Conservation (phyloP, 257 asterid genomes). For the Gynochthodes officinalis region DNA sequence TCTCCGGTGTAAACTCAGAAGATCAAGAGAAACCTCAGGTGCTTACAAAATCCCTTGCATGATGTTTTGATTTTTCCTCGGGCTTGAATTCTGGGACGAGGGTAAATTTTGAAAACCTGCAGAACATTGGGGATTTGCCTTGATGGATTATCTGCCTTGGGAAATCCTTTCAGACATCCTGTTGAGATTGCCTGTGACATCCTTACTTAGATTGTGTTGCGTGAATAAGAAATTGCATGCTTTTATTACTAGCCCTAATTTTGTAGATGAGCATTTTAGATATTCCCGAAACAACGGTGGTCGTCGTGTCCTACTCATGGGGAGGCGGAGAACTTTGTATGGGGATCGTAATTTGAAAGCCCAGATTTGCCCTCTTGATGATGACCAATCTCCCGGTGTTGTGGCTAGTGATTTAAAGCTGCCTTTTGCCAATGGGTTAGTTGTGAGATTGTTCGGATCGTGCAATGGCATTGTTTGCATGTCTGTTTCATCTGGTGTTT, state of each 20-base stretch:
- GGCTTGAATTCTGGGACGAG: too few species aligned
- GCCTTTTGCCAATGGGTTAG: not conserved
- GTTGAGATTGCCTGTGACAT: not conserved
- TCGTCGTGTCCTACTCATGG: not conserved
- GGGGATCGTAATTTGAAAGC: too few species aligned
- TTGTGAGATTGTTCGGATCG: conserved; percentile 1
- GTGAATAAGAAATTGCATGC: not conserved
- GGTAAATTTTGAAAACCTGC: too few species aligned
- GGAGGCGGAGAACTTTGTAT: not conserved
- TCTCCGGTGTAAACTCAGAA: too few species aligned
- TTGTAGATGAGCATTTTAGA: not conserved
- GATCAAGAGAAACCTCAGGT: too few species aligned
- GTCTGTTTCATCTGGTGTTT: not conserved
- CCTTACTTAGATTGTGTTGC: not conserved
- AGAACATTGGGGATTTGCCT: too few species aligned
- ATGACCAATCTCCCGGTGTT: not conserved
- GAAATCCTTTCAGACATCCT: conserved; percentile 1
- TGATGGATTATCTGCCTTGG: conserved; percentile 1
- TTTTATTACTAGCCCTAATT: not conserved
- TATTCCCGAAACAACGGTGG: not conserved
- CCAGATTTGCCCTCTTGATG: conserved; percentile 1
- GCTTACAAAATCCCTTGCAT: too few species aligned
- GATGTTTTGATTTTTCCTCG: too few species aligned
- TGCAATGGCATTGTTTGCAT: conserved; percentile 9
- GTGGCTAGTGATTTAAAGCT: not conserved